Percentiles rank a stretch among this genome's conserved stretches.
Conservation (phyloP, 441 rosid genomes). For the Flueggea neowawraea region DNA sequence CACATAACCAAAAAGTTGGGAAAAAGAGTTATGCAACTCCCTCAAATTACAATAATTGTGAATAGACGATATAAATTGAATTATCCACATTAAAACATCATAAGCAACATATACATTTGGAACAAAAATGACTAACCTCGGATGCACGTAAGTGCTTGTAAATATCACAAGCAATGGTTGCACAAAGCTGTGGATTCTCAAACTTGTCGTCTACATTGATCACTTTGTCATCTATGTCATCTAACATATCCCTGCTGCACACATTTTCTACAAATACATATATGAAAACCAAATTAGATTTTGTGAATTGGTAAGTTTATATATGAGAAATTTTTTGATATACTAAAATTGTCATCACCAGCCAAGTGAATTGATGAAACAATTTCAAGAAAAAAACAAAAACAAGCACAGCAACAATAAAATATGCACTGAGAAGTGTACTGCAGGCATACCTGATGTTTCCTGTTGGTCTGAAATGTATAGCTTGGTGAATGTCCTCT, state of each 20-base stretch:
- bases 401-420: too few species aligned
- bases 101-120: too few species aligned
- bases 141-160: constrained; percentile 80
- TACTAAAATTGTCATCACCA: too few species aligned
- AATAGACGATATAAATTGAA: too few species aligned
- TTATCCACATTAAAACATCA: too few species aligned
- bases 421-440: too few species aligned
- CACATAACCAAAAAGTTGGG: too few species aligned
- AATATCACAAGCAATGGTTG: constrained; percentile 78
- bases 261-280: constrained; percentile 38
- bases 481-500: constrained; percentile 67
- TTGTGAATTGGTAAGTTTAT: too few species aligned
- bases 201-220: constrained; percentile 51
- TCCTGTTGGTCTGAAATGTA: constrained; percentile 54
- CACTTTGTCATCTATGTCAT: constrained; percentile 42
- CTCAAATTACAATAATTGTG: background rate
- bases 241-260: constrained; percentile 57
- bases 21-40: too few species aligned
- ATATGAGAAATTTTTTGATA: too few species aligned
- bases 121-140: constrained; percentile 46
- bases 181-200: constrained; percentile 84
- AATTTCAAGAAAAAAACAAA: too few species aligned
- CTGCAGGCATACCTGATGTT: constrained; percentile 34
- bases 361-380: background rate
- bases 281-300: background rate